Base-by-base conservation (phyloP, 164 flowering plant genomes). In the Liquidambar formosana region DNA sequence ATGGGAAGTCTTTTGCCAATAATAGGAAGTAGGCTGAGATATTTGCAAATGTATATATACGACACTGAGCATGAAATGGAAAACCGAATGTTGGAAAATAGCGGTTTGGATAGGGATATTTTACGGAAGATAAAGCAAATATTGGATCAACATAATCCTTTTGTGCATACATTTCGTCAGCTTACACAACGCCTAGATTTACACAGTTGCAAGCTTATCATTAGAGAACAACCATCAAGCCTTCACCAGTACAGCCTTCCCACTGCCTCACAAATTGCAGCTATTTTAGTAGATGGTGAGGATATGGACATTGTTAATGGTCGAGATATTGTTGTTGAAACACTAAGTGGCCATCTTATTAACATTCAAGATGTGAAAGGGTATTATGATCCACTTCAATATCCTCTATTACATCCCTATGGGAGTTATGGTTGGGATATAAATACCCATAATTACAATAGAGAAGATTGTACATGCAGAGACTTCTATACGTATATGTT, bases 221-320 rank as follows among this genome's bases (percentile, higher is more conserved):
- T 47, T 11, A 47, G 48, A 16, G 3, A 47, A 15, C 48, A 41
- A 49, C 43, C 41, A 10, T 4, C 43, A 11, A 49, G 23, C 19
- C 53, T 1, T 0, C 57, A 11, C n/a, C 67, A 64, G 18, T 64
- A 64, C 28, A 26, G 44, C 26, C 8, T 64, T 14, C 57, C 67
- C 5, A 25, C 57, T 4, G 41, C 67, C 10, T 64, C 67, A 26
- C 67, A 46, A 49, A 44, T 64, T 64, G 67, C 57, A 13, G 67
- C 67, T 0, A 19, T 64, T 2, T 47, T 64, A 19, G 67, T 64
- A 2, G 53, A 19, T 0, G 67, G 57, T 12, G 56, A 47, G 5
- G 43, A 27, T 8, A 21, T 48, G 25, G 67, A 16, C 0, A 10
- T 47, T 22, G 6, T 64, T 19, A 25, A 23, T 46, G 54, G 13